Percentiles rank a stretch among this genome's conserved stretches.
Conservation (phyloP, 2,329 filamentous ascomycete genomes). For the Aspergillus fumigatiaffinis region DNA sequence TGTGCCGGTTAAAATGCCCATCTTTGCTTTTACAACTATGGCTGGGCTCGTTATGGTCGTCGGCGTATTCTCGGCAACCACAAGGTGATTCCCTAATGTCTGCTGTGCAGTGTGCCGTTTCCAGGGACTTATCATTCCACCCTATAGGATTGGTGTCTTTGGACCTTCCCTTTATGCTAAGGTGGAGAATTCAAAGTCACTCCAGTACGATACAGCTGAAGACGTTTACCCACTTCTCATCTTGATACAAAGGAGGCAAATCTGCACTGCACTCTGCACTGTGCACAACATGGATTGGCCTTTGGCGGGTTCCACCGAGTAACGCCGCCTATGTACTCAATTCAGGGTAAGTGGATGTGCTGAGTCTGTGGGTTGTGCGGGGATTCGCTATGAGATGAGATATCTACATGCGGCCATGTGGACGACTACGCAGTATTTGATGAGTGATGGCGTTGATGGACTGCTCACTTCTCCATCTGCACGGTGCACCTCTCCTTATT, state of each 20-base stretch:
- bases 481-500: no score
- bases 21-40: not conserved
- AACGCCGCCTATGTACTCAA: not conserved
- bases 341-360: not conserved
- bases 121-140: no score
- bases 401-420: not conserved
- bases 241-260: not conserved
- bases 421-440: not conserved
- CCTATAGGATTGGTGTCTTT: no score
- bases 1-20: not conserved
- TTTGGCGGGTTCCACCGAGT: not conserved
- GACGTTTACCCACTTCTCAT: not conserved
- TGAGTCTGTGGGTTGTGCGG: no score
- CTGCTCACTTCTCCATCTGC: not conserved
- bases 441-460: no score
- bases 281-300: not conserved
- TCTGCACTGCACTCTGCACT: not conserved
- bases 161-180: no score
- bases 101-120: no score
- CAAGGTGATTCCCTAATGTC: not conserved
- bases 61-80: not conserved
- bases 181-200: not conserved
- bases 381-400: not conserved
- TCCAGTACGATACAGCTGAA: not conserved
- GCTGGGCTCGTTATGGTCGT: not conserved